Conservation (phyloP, 306 rosid species). For the Citrullus colocynthis region DNA sequence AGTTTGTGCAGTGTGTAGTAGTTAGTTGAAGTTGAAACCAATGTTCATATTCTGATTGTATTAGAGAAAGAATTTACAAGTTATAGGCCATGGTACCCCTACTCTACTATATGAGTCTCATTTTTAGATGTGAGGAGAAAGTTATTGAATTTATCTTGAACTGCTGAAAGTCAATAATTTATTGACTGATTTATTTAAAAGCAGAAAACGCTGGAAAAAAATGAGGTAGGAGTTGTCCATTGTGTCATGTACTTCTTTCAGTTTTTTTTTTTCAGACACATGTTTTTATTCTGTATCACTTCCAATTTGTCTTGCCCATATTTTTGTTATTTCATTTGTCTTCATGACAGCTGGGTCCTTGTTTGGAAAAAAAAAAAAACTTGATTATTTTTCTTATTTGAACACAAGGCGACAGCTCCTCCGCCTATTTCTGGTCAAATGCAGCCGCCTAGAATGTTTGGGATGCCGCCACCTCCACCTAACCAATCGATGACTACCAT, state of each 20-base stretch:
- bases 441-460: conserved; percentile 80
- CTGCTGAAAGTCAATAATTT: background rate
- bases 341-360: background rate
- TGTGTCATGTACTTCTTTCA: background rate
- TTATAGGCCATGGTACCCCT: background rate
- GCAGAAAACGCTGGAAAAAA: background rate
- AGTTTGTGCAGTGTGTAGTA: background rate
- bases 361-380: background rate
- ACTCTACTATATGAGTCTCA: background rate
- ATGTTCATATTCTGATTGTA: background rate
- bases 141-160: background rate
- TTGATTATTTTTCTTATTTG: conserved; percentile 8
- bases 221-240: background rate
- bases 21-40: background rate
- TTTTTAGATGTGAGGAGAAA: background rate
- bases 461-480: conserved; percentile 75
- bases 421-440: conserved; percentile 50
- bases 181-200: background rate
- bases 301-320: background rate
- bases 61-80: background rate
- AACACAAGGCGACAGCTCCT: conserved; percentile 44
- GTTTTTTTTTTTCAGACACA: background rate
- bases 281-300: background rate
- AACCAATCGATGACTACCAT: conserved; percentile 93
- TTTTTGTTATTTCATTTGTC: background rate